Conservation (phyloP, 495 filamentous ascomycete species). For the Aspergillus ellipticus region DNA sequence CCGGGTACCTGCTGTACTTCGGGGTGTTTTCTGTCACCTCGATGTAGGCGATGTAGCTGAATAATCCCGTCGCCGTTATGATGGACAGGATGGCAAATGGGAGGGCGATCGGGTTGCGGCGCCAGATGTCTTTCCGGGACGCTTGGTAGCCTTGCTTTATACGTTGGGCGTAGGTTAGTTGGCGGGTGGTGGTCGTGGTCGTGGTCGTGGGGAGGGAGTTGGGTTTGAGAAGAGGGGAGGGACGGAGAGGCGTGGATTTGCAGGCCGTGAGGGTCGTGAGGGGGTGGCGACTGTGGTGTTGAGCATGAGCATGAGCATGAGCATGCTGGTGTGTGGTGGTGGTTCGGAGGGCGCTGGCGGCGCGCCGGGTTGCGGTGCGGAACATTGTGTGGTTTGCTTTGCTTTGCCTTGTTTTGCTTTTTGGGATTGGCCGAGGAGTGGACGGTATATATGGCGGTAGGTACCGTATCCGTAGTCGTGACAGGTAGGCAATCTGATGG, state of each 20-base stretch:
- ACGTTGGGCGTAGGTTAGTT: constrained; percentile 24
- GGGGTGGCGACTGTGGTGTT: too few relatives aligned
- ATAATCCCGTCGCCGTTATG: constrained; percentile 31
- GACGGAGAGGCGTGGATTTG: neutral
- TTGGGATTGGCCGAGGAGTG: constrained; percentile 3
- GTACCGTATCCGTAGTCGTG: too few relatives aligned
- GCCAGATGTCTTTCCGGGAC: constrained; percentile 44
- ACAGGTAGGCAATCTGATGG: too few relatives aligned
- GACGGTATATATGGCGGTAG: too few relatives aligned
- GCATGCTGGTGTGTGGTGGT: constrained; percentile 10
- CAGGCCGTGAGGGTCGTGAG: too few relatives aligned
- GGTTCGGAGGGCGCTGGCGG: constrained; percentile 22
- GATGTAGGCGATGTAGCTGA: constrained; percentile 50
- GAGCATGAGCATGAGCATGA: too few relatives aligned
- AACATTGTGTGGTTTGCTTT: constrained; percentile 27
- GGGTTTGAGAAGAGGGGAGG: constrained; percentile 6
- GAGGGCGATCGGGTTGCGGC: constrained; percentile 44
- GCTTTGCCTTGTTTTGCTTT: too few relatives aligned
- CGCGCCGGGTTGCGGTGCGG: constrained; percentile 32
- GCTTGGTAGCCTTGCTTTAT: constrained; percentile 32
- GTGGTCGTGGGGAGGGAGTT: constrained; percentile 7
- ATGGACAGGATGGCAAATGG: constrained; percentile 48
- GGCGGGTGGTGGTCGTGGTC: constrained; percentile 7
- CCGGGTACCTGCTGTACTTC: constrained; percentile 74
- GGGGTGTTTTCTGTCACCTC: constrained; percentile 62